These are phyloP conservation scores for Globisporangium rhizosaccharum DNA, from an alignment of 352 stramenopile genomes.

Conservation along the genomic window DNA sequence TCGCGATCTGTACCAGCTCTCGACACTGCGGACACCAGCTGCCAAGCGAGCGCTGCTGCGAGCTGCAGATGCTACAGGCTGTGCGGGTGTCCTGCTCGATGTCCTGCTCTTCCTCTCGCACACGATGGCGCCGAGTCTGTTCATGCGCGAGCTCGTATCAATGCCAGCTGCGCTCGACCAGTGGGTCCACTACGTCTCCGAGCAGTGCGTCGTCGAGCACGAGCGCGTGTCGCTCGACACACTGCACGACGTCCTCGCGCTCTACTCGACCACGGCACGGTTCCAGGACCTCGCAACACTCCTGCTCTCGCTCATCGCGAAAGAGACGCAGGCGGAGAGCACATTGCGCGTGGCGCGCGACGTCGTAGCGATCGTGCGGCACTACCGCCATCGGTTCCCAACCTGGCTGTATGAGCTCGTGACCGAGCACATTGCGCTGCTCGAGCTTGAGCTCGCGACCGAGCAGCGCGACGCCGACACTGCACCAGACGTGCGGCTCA, in stretches of 20 bases:
- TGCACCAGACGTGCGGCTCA: conserved; percentile 29
- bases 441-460: conserved; percentile 47
- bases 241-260: conserved; percentile 32
- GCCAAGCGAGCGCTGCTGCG: conserved; percentile 49
- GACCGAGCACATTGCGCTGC: conserved; percentile 48
- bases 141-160: conserved; percentile 38
- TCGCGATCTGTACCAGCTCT: conserved; percentile 47
- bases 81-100: conserved; percentile 58
- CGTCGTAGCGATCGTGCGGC: conserved; percentile 39
- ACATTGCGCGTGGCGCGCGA: conserved; percentile 39
- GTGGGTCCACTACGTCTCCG: conserved; percentile 63
- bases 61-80: conserved; percentile 41
- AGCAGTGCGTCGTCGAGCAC: conserved; percentile 48
- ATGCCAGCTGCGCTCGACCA: conserved; percentile 41
- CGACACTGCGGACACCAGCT: conserved; percentile 22
- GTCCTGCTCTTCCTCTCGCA: conserved; percentile 73
- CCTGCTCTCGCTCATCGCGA: conserved; percentile 50
- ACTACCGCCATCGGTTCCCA: conserved; percentile 45
- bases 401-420: conserved; percentile 54
- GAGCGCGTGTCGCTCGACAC: conserved; percentile 41
- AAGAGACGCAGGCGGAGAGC: conserved; percentile 20
- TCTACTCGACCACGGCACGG: conserved; percentile 41
- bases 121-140: conserved; percentile 55
- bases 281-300: conserved; percentile 51
- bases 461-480: conserved; percentile 39